A percentile compares a stretch with the other conserved stretches of the same genome.
These are phyloP conservation scores for Daedaleopsis sinensis DNA, from an alignment of 768 basidiomycete species.

Conservation along the genomic window DNA sequence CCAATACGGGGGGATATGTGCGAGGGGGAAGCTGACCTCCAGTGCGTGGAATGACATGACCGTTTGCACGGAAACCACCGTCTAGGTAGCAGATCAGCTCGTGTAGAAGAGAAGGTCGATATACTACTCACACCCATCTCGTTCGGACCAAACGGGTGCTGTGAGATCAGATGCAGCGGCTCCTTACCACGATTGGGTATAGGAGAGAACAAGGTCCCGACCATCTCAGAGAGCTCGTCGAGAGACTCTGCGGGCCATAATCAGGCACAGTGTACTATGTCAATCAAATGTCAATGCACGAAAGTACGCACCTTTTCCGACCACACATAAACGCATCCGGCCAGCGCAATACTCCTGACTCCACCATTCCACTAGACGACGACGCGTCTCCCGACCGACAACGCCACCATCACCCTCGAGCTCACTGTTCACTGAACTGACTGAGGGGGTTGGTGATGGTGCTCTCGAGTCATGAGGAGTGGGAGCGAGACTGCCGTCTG, in stretches of 20 bases:
- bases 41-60: slow-evolving; percentile 85
- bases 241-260: slow-evolving; percentile 63
- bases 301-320: slow-evolving; percentile 66
- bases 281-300: not conserved
- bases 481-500: slow-evolving; percentile 26
- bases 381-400: slow-evolving; percentile 78
- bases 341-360: slow-evolving; percentile 77
- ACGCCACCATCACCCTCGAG: slow-evolving; percentile 73
- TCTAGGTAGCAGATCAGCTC: slow-evolving; percentile 42
- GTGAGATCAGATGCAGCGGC: slow-evolving; percentile 61
- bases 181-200: slow-evolving; percentile 65
- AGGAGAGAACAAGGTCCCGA: slow-evolving; percentile 70
- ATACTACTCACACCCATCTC: slow-evolving; percentile 65
- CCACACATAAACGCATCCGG: slow-evolving; percentile 77
- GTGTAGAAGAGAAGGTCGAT: slow-evolving; percentile 1
- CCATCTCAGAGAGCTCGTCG: slow-evolving; percentile 67
- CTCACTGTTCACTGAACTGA: slow-evolving; percentile 55
- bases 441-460: slow-evolving; percentile 62
- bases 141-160: slow-evolving; percentile 76
- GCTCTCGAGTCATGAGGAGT: slow-evolving; percentile 54
- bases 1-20: slow-evolving; percentile 73
- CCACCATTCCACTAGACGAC: slow-evolving; percentile 88
- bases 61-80: slow-evolving; percentile 84
- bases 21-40: slow-evolving; percentile 81
- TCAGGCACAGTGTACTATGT: not conserved